Evolutionary conservation across 2,329 filamentous ascomycete species (phyloP).

Genomic region (Rasamsonia emersonii): DNA sequence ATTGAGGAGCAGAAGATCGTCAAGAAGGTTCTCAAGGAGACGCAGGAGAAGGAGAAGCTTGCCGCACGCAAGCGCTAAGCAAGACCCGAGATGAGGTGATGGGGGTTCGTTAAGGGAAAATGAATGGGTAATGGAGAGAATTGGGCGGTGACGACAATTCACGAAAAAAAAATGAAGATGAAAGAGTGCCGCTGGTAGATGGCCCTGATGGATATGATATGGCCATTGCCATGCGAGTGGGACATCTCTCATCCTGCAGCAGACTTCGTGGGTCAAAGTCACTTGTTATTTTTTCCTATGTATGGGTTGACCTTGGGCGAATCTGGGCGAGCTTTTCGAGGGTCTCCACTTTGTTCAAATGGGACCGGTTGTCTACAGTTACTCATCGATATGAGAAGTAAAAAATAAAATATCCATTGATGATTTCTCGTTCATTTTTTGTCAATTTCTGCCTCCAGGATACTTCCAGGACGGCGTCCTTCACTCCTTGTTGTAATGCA

Average conservation of each 20-base stretch:
- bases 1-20: conserved; percentile 99
- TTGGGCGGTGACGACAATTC: conserved; percentile 24
- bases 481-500: too few relatives aligned
- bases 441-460: background rate
- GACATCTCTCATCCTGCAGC: conserved; percentile 13
- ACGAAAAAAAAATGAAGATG: conserved; percentile 22
- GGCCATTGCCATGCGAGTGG: conserved; percentile 27
- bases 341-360: conserved; percentile 10
- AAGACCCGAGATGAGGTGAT: too few relatives aligned
- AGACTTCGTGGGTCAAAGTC: conserved; percentile 10
- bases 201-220: conserved; percentile 12
- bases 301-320: conserved; percentile 10
- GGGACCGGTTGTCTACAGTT: conserved; percentile 10
- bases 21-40: conserved; percentile 99
- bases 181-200: conserved; percentile 25
- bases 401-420: conserved; percentile 11
- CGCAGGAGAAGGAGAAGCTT: conserved; percentile 56
- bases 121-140: conserved; percentile 1
- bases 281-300: conserved; percentile 8
- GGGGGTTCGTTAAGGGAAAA: too few relatives aligned
- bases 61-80: conserved; percentile 37
- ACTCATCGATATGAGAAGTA: conserved; percentile 9
- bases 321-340: conserved; percentile 12
- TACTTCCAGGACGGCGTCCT: too few relatives aligned
- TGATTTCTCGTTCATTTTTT: conserved; percentile 4